Evolutionary conservation across 768 basidiomycete genomes (phyloP).

Genomic region (Serendipita sp.): DNA sequence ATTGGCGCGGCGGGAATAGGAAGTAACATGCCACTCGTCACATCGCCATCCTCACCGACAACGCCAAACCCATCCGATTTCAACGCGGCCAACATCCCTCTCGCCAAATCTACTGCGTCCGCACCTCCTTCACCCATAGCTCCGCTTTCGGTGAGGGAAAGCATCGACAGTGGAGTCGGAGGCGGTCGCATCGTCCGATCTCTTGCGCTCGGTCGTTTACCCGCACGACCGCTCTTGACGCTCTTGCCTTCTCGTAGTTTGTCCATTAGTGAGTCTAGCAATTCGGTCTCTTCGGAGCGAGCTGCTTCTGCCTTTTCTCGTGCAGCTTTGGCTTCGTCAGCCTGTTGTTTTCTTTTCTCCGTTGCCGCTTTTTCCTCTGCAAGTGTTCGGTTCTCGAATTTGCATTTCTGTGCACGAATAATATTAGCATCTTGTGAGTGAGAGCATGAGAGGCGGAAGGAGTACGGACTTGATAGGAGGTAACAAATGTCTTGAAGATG

Average conservation of each 20-base stretch:
- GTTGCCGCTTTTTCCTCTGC: constrained; percentile 52
- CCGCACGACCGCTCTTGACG: constrained; percentile 15
- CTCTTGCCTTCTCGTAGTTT: constrained; percentile 56
- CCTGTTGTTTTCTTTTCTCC: constrained; percentile 52
- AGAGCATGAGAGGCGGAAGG: background rate
- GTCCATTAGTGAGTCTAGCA: constrained; percentile 54
- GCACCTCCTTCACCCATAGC: constrained; percentile 21
- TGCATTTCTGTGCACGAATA: constrained; percentile 56
- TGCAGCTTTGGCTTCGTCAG: constrained; percentile 43
- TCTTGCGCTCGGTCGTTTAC: constrained; percentile 5
- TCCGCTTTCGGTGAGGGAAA: constrained; percentile 20
- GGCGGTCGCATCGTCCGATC: constrained; percentile 3
- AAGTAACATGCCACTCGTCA: background rate
- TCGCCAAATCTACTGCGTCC: constrained; percentile 44
- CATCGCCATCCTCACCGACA: background rate
- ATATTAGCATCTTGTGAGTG: background rate
- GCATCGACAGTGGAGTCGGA: background rate
- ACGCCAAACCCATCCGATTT: constrained; percentile 47
- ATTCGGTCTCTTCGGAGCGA: constrained; percentile 28
- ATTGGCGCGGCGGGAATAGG: background rate
- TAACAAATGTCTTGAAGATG: constrained; percentile 93
- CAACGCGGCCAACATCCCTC: constrained; percentile 58
- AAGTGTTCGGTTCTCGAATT: constrained; percentile 53
- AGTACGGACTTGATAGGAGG: constrained; percentile 61
- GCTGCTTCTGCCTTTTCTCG: constrained; percentile 24